Conservation (phyloP, 2,329 filamentous ascomycete genomes). For the Calonectria hawksworthii region DNA sequence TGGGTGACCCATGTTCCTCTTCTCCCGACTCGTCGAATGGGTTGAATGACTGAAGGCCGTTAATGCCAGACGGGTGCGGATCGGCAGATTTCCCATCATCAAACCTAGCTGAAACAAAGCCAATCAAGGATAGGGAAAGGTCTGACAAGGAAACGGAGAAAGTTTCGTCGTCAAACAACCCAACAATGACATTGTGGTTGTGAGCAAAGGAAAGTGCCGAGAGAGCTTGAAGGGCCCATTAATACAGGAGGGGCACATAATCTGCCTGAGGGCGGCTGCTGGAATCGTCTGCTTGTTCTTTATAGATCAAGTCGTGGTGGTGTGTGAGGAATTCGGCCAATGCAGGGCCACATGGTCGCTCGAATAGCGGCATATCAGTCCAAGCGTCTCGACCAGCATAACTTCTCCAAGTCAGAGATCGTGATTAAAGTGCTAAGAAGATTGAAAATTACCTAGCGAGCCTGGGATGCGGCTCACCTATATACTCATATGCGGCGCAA, state of each 20-base stretch:
- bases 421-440: no score
- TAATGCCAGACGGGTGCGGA: not conserved
- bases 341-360: constrained; percentile 2
- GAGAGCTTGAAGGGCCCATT: constrained; percentile 13
- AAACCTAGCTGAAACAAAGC: constrained; percentile 1
- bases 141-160: constrained; percentile 2
- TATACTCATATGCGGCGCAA: constrained; percentile 5
- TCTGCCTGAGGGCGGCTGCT: not conserved
- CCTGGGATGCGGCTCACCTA: constrained; percentile 6
- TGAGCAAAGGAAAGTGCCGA: not conserved
- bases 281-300: not conserved
- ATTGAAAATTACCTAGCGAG: not conserved
- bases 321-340: not conserved
- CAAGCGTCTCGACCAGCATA: constrained; percentile 5
- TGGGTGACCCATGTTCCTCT: no score
- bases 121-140: constrained; percentile 6
- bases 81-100: not conserved
- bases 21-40: not conserved
- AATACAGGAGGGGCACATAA: constrained; percentile 4
- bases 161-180: not conserved
- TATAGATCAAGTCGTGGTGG: not conserved
- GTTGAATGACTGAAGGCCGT: not conserved
- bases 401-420: not conserved
- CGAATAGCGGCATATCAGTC: constrained; percentile 12
- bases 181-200: not conserved